Base-by-base conservation (phyloP, 2,329 filamentous ascomycete species). In the Parafenestella ontariensis region DNA sequence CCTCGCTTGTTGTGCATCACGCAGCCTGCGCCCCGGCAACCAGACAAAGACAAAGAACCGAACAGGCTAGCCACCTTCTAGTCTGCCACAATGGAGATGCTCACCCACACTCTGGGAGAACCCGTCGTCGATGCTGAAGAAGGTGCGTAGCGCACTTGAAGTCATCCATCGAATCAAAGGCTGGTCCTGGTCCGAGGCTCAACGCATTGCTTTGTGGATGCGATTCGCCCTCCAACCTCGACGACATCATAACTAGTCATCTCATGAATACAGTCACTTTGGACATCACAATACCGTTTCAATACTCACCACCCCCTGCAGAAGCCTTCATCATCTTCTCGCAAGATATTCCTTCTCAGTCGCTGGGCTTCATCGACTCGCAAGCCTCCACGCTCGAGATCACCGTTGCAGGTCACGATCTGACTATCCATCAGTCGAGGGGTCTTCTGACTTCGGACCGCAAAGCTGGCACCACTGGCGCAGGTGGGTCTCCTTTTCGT, bases 241-340 rank as follows among this genome's bases (percentile, higher is more conserved):
- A 31, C 28, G 7, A 29, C 18, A 18, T 23, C n/a, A 28, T 33
- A 46, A 24, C 8, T 13, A 24, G 41, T 49, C 34, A 46, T 29
- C 23, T 31, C 40, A 21, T n/a, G n/a, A n/a, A n/a, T n/a, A n/a
- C n/a, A n/a, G n/a, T n/a, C n/a, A n/a, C n/a, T 33, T 33, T 23
- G 20, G 9, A 40, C 17, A n/a, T n/a, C 34, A 28, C 31, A 46
- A 18, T 17, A 10, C 11, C 28, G 28, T 31, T 31, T 15, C 31
- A 41, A 58, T 49, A 54, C 59, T 67, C 53, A 64, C 58, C 56
- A 50, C 46, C 46, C 55, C 49, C 43, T 44, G 51, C 49, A 96
- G 94, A 98, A 79, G 91, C 91, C 4, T 97, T 96, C 70, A 78
- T 93, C 33, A 83, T 97, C 50, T 97, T 96, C 80, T 89, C 91